phyloP scores from a whole-genome alignment of 768 basidiomycete genomes.

The Agrocybe pediades region DNA sequence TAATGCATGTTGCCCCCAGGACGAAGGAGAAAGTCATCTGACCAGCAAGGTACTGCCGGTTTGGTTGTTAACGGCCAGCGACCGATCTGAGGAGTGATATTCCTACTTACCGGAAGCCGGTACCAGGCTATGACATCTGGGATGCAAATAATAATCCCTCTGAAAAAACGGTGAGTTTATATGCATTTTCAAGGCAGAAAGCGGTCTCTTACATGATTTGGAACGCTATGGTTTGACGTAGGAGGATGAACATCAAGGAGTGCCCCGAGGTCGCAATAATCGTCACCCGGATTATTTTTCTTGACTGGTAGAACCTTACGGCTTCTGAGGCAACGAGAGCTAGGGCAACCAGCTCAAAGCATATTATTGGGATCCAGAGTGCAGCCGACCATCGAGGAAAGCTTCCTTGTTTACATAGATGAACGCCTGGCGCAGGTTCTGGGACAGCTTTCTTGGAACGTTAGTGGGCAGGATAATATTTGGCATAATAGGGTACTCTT shows the following conservation, averaged over 20 bases:
- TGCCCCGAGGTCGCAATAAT: background rate
- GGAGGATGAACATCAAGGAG: constrained; percentile 9
- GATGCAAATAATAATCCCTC: constrained; percentile 5
- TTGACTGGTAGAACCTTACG: constrained; percentile 5
- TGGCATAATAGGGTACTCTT: background rate
- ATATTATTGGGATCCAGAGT: constrained; percentile 12
- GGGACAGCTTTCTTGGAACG: constrained; percentile 2
- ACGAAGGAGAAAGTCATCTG: constrained; percentile 8
- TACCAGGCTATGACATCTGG: constrained; percentile 6
- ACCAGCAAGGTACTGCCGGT: constrained; percentile 6
- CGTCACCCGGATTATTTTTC: background rate
- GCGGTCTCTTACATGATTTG: constrained; percentile 8
- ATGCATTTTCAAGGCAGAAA: background rate
- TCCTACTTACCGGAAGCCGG: constrained; percentile 5
- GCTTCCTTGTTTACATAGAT: no score
- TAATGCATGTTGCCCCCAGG: constrained; percentile 7
- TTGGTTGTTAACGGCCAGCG: background rate
- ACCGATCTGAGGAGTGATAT: background rate
- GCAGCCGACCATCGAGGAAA: background rate
- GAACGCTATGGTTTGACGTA: constrained; percentile 11
- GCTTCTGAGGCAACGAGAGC: constrained; percentile 1
- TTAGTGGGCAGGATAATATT: background rate
- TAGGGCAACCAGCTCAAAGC: constrained; percentile 6
- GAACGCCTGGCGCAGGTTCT: constrained; percentile 1
- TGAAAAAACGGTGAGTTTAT: background rate